phyloP scores from a whole-genome alignment of 2,329 filamentous ascomycete genomes.

The Lachnellula arida region DNA sequence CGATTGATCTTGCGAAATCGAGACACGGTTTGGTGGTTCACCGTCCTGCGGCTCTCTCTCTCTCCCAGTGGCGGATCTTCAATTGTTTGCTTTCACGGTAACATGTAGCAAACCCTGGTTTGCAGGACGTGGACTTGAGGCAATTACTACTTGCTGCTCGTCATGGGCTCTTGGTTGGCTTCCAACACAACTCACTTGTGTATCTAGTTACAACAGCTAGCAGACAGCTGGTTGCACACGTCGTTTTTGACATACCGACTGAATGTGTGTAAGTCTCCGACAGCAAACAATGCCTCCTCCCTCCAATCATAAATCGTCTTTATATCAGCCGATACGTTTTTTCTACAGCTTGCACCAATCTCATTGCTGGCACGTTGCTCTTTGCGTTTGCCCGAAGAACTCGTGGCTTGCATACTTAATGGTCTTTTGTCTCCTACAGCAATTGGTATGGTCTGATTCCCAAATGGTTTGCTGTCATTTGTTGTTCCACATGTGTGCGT shows the following conservation, averaged over 20 bases:
- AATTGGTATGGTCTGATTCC: background rate
- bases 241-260: background rate
- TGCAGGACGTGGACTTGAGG: background rate
- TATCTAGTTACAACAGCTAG: background rate
- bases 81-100: background rate
- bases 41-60: background rate
- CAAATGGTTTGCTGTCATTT: background rate
- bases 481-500: background rate
- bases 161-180: conserved; percentile 1
- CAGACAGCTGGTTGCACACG: background rate
- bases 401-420: background rate
- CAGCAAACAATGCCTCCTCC: conserved; percentile 7
- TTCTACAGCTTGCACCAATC: background rate
- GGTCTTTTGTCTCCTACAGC: background rate
- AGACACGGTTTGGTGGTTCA: background rate
- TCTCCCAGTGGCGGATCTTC: background rate
- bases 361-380: background rate
- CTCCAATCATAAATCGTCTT: background rate
- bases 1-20: background rate
- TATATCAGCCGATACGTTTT: background rate
- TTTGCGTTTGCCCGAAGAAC: background rate
- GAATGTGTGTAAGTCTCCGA: background rate
- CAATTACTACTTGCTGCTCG: background rate
- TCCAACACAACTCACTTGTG: background rate
- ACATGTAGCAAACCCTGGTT: background rate